These are phyloP conservation scores for Paramecium biaurelia DNA, from an alignment of 73 alveolate genomes.

Conservation along the genomic window DNA sequence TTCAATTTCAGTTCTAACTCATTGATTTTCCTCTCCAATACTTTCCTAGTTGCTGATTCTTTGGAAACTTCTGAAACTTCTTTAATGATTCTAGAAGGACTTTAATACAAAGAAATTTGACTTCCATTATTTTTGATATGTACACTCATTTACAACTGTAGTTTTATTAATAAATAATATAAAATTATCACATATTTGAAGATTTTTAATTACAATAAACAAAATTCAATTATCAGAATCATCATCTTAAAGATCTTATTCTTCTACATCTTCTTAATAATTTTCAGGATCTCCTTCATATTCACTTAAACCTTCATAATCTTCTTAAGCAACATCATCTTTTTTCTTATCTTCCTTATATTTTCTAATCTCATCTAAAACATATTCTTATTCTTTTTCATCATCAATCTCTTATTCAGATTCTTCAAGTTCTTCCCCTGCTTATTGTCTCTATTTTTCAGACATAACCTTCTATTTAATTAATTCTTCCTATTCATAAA, in stretches of 20 bases:
- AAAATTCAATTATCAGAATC: background rate
- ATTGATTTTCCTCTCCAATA: background rate
- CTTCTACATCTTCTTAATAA: background rate
- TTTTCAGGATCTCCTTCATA: conserved; percentile 53
- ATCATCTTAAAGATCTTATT: background rate
- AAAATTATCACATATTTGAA: background rate
- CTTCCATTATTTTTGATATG: background rate
- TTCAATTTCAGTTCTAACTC: background rate
- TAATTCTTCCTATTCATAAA: background rate
- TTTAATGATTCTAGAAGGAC: background rate
- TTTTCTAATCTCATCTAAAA: conserved; percentile 17
- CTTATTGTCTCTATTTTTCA: background rate
- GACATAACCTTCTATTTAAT: conserved; percentile 25
- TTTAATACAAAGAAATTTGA: background rate
- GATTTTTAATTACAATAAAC: background rate
- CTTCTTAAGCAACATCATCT: background rate
- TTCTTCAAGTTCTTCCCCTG: conserved; percentile 31
- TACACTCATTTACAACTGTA: background rate
- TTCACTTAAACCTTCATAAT: conserved; percentile 36
- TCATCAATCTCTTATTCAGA: conserved; percentile 31
- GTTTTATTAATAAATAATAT: background rate
- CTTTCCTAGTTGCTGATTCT: background rate
- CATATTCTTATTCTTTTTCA: conserved; percentile 49
- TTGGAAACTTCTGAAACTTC: background rate
- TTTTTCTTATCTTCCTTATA: conserved; percentile 28